These are phyloP conservation scores for Rutstroemia sp. DNA, from an alignment of 2,329 filamentous ascomycete species.

Conservation along the genomic window DNA sequence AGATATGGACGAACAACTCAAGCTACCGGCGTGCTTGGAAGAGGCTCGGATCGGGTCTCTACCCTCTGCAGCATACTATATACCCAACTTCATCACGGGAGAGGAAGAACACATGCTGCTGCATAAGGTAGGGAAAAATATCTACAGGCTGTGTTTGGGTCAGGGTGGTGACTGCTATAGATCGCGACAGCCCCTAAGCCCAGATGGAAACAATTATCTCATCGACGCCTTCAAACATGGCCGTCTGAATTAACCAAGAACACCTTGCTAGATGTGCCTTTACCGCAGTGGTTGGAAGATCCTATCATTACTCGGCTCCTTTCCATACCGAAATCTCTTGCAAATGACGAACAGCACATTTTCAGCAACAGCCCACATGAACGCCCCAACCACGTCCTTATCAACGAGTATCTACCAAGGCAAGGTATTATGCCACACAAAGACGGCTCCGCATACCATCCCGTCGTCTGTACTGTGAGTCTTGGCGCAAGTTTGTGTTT, in stretches of 20 bases:
- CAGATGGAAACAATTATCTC: constrained; percentile 81
- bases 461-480: constrained; percentile 85
- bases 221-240: constrained; percentile 84
- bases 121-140: constrained; percentile 49
- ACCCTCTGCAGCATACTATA: constrained; percentile 69
- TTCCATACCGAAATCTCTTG: constrained; percentile 37
- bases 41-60: constrained; percentile 45
- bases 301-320: constrained; percentile 59
- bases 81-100: constrained; percentile 72
- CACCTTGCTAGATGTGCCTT: constrained; percentile 63
- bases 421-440: constrained; percentile 98
- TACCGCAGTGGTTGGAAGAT: constrained; percentile 68
- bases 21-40: constrained; percentile 36
- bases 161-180: constrained; percentile 22
- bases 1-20: constrained; percentile 10
- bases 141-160: not conserved
- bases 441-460: constrained; percentile 81
- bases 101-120: constrained; percentile 68
- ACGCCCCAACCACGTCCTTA: constrained; percentile 79
- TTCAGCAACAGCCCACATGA: constrained; percentile 63
- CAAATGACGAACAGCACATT: constrained; percentile 34
- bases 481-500: constrained; percentile 72
- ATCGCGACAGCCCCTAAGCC: constrained; percentile 61
- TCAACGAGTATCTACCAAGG: constrained; percentile 85
- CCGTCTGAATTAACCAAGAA: constrained; percentile 77